Evolutionary conservation across 2,329 filamentous ascomycete species (phyloP).

Genomic region (Knoxdaviesia capensis): DNA sequence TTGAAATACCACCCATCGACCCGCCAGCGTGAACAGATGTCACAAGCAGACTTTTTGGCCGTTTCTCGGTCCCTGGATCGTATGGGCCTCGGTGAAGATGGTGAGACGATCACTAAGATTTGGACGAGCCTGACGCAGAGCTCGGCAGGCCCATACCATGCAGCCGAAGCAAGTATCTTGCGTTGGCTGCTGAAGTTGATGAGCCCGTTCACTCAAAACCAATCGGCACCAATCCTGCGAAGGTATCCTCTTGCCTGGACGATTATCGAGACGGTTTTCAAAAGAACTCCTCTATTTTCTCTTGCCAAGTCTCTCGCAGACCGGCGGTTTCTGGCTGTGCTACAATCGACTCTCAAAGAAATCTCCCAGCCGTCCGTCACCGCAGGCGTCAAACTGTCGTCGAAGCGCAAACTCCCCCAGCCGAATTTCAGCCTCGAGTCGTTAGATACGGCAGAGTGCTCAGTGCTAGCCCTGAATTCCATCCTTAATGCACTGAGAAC

Average conservation of each 20-base stretch:
- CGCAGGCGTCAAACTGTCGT: constrained; percentile 8
- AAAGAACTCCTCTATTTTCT: constrained; percentile 46
- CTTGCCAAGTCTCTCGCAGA: constrained; percentile 53
- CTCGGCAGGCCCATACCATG: constrained; percentile 22
- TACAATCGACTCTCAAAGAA: constrained; percentile 47
- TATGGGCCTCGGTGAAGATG: constrained; percentile 19
- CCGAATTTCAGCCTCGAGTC: constrained; percentile 17
- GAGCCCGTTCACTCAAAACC: constrained; percentile 19
- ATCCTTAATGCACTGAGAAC: constrained; percentile 24
- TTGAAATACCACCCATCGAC: background rate
- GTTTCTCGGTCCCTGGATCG: constrained; percentile 31
- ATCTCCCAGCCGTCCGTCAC: constrained; percentile 14
- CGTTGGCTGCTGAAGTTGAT: constrained; percentile 44
- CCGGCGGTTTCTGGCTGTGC: constrained; percentile 42
- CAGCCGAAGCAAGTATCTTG: constrained; percentile 35
- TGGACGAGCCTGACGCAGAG: constrained; percentile 26
- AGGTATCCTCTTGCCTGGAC: constrained; percentile 38
- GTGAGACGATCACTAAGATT: constrained; percentile 25
- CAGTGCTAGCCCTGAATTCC: constrained; percentile 24
- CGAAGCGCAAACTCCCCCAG: constrained; percentile 25
- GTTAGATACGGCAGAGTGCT: constrained; percentile 18
- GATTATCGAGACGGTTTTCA: constrained; percentile 38
- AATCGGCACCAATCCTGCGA: constrained; percentile 28
- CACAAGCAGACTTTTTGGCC: too few relatives aligned
- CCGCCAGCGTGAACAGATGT: constrained; percentile 1